Percentiles rank a stretch among this genome's conserved stretches.
These are phyloP conservation scores for Acanthamoeba culbertsoni DNA, from an alignment of 208 protist species.

Conservation along the genomic window DNA sequence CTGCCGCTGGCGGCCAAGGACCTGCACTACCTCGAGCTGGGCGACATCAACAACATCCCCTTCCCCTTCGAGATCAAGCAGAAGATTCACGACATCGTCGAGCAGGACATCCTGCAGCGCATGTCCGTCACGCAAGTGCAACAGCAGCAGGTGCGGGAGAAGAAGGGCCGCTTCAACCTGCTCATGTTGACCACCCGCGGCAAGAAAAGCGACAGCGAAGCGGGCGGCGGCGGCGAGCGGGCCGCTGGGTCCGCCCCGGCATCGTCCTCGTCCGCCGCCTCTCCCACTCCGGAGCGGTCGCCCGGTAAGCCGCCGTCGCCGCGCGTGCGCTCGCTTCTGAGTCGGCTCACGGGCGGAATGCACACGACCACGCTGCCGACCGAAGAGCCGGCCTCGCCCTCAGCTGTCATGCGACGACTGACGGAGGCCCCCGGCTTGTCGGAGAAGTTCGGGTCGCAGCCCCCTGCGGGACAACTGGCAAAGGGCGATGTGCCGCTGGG, in stretches of 20 bases:
- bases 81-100: neutral
- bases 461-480: too few species aligned
- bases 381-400: too few species aligned
- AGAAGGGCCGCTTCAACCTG: neutral
- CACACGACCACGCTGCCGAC: too few species aligned
- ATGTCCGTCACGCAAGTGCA: neutral
- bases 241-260: neutral
- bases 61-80: conserved; percentile 50
- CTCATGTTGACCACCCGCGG: neutral
- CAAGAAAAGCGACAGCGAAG: neutral
- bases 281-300: neutral
- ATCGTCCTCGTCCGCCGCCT: neutral
- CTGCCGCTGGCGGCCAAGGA: neutral
- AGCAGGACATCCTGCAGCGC: neutral
- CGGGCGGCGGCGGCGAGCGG: too few species aligned
- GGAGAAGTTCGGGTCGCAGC: too few species aligned
- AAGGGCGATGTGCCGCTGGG: too few species aligned
- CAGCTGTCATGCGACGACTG: too few species aligned
- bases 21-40: conserved; percentile 59
- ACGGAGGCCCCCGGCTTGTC: too few species aligned
- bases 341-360: too few species aligned
- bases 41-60: conserved; percentile 30
- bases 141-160: neutral
- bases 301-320: too few species aligned
- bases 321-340: too few species aligned